Evolutionary conservation across 768 basidiomycete genomes (phyloP).

Genomic region (Holtermanniella nyarrowii): DNA sequence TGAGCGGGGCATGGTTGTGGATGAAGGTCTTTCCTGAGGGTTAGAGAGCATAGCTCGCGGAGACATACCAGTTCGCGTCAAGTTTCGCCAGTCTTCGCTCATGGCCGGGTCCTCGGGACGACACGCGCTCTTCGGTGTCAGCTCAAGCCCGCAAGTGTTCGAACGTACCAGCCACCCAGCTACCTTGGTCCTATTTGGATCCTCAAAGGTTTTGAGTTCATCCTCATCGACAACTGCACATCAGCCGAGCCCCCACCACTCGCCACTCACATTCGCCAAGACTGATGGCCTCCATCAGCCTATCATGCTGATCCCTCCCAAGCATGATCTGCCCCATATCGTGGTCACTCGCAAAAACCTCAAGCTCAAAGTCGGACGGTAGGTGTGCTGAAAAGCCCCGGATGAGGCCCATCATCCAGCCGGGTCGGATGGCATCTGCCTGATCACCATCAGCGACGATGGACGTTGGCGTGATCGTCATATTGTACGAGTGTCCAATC

Average conservation of each 20-base stretch:
- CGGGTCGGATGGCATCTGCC: slow-evolving; percentile 16
- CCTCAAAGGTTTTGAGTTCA: slow-evolving; percentile 31
- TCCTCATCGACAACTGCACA: slow-evolving; percentile 30
- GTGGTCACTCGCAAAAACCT: slow-evolving; percentile 39
- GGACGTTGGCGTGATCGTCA: neutral
- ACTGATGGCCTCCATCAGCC: slow-evolving; percentile 31
- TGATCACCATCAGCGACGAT: neutral
- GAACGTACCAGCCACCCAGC: slow-evolving; percentile 34
- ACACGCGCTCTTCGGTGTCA: neutral
- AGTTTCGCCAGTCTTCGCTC: neutral
- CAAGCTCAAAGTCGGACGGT: slow-evolving; percentile 29
- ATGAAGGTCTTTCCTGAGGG: slow-evolving; percentile 37
- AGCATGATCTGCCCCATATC: slow-evolving; percentile 36
- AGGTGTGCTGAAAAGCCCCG: slow-evolving; percentile 27
- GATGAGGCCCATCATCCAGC: slow-evolving; percentile 22
- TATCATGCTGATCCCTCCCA: slow-evolving; percentile 35
- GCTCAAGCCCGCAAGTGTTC: neutral
- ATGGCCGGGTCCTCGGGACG: neutral
- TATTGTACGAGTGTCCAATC: neutral
- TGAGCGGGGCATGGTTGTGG: slow-evolving; percentile 31
- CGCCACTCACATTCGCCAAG: slow-evolving; percentile 30
- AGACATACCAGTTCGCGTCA: neutral
- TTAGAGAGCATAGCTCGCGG: neutral
- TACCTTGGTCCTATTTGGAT: slow-evolving; percentile 28
- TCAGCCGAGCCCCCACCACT: too few species aligned